These are phyloP conservation scores for Austroboletus rostrupii DNA, from an alignment of 1,284 basidiomycete species.

Conservation along the genomic window DNA sequence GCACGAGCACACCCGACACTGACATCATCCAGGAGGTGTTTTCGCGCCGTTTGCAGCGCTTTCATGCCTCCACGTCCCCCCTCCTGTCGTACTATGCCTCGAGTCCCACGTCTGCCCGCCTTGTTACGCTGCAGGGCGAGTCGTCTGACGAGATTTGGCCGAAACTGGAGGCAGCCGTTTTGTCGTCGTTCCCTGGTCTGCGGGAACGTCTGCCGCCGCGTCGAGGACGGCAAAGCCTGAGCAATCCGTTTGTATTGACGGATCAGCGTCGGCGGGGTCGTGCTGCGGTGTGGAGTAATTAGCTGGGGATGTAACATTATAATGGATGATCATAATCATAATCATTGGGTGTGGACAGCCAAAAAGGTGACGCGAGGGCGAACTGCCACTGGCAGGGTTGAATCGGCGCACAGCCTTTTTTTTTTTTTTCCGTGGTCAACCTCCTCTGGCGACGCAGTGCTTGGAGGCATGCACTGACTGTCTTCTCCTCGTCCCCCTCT, in stretches of 20 bases:
- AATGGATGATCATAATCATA: conserved; percentile 1
- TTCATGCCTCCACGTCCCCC: conserved; percentile 87
- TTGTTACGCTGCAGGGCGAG: conserved; percentile 76
- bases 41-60: conserved; percentile 73
- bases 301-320: conserved; percentile 16
- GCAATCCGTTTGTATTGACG: conserved; percentile 35
- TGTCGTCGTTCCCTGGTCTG: conserved; percentile 53
- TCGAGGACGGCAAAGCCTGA: conserved; percentile 46
- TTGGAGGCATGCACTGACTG: conserved; percentile 20
- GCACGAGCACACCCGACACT: conserved; percentile 1
- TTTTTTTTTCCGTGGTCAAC: not conserved
- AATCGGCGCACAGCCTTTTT: conserved; percentile 8
- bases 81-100: conserved; percentile 75
- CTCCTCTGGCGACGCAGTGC: not conserved
- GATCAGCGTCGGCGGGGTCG: conserved; percentile 6
- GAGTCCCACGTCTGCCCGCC: conserved; percentile 33
- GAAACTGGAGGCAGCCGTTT: conserved; percentile 61
- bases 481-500: not conserved
- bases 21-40: conserved; percentile 66
- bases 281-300: conserved; percentile 17
- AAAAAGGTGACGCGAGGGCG: not conserved
- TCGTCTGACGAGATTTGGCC: conserved; percentile 96
- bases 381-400: not conserved
- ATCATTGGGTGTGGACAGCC: not conserved
- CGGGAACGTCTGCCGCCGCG: conserved; percentile 45